Evolutionary conservation across 2,329 filamentous ascomycete species (phyloP), one percentile per base, ranked within the genome.

Genomic region (Phialophora chinensis): DNA sequence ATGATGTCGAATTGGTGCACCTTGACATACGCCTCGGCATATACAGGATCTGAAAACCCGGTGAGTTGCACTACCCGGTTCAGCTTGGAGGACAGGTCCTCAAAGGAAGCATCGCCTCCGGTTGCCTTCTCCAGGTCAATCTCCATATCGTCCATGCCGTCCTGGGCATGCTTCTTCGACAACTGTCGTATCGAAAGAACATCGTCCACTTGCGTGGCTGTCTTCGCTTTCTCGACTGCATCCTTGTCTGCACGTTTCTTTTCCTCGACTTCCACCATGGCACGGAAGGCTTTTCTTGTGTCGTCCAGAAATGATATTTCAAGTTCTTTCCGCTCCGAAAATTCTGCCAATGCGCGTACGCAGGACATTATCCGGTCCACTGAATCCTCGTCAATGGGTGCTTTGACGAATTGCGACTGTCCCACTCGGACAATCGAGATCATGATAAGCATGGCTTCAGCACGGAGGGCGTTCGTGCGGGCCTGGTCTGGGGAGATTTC

Each of bases 1-100:
- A 99, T 91, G 74, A 99, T 99, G 76, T 99, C 95, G 75, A 99
- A 99, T 78, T 99, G 95, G 78, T 98, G 93, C 10, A 99, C 94
- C 78, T 96, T 97, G 75, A 99, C 94, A 74, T 99, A 99, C 4
- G 95, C 95, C 80, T 99, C 95, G n/a, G 92, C 95, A 74, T 99
- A 99, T 14, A 99, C 95, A 1, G 95, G 90, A 76, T 99, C 95
- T 0, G 95, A 98, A 85, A 99, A 99, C 68, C 95, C 95, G 20
- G 95, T 99, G 54, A 99, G 87, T 79, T 99, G 95, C 25, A 99
- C 95, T 44, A 99, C 94, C 14, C 95, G 88, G 82, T 91, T 97
- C 68, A 99, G 88, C 80, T 99, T 99, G 62, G 93, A 97, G 12
- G 91, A 90, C 2, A 97, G 84, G 71, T 97, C 93, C 76, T 97